phyloP scores from a whole-genome alignment of 345 rosid species.

The Zanthoxylum bungeanum region DNA sequence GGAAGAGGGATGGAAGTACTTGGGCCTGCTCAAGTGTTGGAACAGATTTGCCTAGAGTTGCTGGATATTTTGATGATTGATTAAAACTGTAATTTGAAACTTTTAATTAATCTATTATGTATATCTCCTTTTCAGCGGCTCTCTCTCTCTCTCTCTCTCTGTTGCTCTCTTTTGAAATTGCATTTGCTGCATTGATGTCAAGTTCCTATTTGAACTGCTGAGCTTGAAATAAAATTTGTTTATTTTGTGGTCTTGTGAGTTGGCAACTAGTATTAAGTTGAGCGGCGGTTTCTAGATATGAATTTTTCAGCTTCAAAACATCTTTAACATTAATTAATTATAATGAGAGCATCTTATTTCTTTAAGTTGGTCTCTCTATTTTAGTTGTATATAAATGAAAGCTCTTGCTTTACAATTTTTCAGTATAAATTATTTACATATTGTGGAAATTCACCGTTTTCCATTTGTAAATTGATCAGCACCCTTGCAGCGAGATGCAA shows the following conservation, averaged over 20 bases:
- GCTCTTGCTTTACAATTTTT: no score
- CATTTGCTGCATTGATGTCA: neutral
- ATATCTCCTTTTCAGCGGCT: neutral
- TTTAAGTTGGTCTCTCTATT: no score
- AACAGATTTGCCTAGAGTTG: slow-evolving; percentile 5
- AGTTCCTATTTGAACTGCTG: slow-evolving; percentile 12
- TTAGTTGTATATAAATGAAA: no score
- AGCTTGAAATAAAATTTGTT: slow-evolving; percentile 9
- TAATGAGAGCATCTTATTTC: no score
- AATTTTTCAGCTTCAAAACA: no score
- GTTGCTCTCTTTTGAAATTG: neutral
- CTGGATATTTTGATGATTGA: slow-evolving; percentile 13
- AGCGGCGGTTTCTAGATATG: no score
- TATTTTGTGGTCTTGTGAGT: no score
- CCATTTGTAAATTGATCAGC: slow-evolving; percentile 49
- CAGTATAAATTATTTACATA: slow-evolving; percentile 53
- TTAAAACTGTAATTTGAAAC: slow-evolving; percentile 27
- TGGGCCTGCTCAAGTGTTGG: slow-evolving; percentile 1
- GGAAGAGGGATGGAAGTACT: neutral
- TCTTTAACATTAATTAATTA: no score
- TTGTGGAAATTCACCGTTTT: slow-evolving; percentile 70
- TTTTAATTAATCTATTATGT: slow-evolving; percentile 7
- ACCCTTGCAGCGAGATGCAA: slow-evolving; percentile 52
- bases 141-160: no score
- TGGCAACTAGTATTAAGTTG: no score